Evolutionary conservation across 805 yeast genomes (phyloP), one percentile per base, ranked within the genome.

Genomic region (Metschnikowia bowlesiae): DNA sequence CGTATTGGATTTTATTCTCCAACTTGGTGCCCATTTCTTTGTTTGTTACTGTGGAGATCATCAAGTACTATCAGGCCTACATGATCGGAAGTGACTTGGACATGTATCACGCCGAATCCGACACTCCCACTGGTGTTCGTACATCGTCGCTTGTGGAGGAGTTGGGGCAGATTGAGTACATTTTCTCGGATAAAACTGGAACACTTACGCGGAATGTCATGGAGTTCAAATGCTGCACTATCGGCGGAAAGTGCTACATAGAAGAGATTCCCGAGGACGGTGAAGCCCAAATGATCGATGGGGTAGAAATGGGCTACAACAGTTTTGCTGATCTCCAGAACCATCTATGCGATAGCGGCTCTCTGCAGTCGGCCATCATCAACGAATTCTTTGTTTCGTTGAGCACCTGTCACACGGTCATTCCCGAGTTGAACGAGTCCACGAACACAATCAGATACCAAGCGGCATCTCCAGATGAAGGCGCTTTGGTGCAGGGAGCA

Each of bases 381-480:
- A 83, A 86, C 61, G 89, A 86, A 60, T 91, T 95, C 57, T 77
- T 94, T 55, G 84, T 91, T 0, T 72, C 91, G 44, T 73, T 94
- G 52, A 89, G 98, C 37, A 83, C 96, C 0, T 94, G 99, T 66
- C 99, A 94, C 62, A 95, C 99, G 0, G 99, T 94, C 38, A 94
- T 94, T 54, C 99, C 99, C 0, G 99, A 94, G 66, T 73, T 79
- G 16, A 78, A 76, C 53, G 83, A 76, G 1, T 73, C 72, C 50
- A 63, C 66, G 2, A 88, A 87, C 0, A 58, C 76, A 2, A 84
- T 94, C 55, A 91, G 89, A 65, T 94, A 95, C 66, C 99, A 94
- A 69, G 99, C 99, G 1, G 97, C 99, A 0, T 91, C 98, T 0
- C 99, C 99, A 0, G 99, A 94, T 71, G 99, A 95, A 73, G 99